Evolutionary conservation across 129 eudicot species (phyloP), one percentile per base, ranked within the genome.

Genomic region (Centaurea solstitialis): DNA sequence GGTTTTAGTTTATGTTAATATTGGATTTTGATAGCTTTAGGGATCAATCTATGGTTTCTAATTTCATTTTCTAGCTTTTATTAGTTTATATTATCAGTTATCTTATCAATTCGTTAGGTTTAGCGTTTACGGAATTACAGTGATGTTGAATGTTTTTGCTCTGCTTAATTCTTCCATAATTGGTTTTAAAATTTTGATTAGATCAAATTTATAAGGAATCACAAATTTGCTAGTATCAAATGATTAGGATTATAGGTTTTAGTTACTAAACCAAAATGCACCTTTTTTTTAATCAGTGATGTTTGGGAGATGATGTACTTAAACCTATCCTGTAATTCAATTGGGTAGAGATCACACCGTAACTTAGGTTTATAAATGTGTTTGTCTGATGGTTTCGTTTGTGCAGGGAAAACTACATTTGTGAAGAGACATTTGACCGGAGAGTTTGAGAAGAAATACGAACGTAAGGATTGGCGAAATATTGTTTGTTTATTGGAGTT

Each of bases 341-440:
- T 7, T 15, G 4, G 35, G 70, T 66, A 66, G 28, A 66, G 30
- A 9, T 13, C 2, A 33, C 35, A 30, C 35, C 35, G 3, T 33
- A 26, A 5, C 18, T 24, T 68, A 23, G 33, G 18, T 10, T 68
- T 68, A 0, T 24, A 35, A 5, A 5, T 21, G 68, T 66, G 50
- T 26, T 6, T 22, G 66, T 26, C 11, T 22, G 66, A 30, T 13
- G 6, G 10, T 23, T 57, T 20, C 70, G 3, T 11, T 24, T 70
- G 9, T 82, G 37, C 87, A 91, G 97, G 97, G 37, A 91, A 91
- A 84, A 91, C 97, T 3, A 91, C 97, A 7, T 91, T 91, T 70
- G 97, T 91, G 80, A 91, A 91, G 82, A 89, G 97, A 38, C 97
- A 91, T 87, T 88, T 91, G 70, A 91, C 97, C 0, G 97, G 97